Base-by-base conservation (phyloP, 371 early-diverging fungal species). In the Entomophthora muscae region DNA sequence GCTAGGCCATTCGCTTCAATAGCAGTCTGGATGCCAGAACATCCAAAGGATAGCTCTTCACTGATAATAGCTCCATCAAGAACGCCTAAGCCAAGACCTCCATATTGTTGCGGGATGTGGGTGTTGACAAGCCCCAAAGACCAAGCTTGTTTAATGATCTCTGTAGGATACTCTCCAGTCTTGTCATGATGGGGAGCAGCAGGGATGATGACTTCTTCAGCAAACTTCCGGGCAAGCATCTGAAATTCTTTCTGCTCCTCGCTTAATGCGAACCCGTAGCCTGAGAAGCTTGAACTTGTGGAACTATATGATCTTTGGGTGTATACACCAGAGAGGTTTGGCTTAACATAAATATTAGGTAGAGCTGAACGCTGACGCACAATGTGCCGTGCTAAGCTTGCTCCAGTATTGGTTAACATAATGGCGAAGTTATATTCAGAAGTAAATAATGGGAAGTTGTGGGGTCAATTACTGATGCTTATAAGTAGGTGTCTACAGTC, bases 31-130 rank as follows among this genome's bases (percentile, higher is more conserved):
- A 96, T 94, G 61, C 95, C 97, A 17, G 90, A 80, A 74, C 97
- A 96, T 12, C 97, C 97, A 68, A 81, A 95, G n/a, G 95, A 89
- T 52, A 96, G 69, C 70, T 93, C 96, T 73, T 97, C 95, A 84
- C 92, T 92, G 23, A 87, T 89, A 24, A 97, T 66, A 24, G 85
- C 83, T 68, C 89, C 91, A 54, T 89, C 90, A 53, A 93, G 78
- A 69, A 94, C 95, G 60, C 96, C 96, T 72, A 95, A 73, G 3
- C 85, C 83, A 13, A 92, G 76, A 64, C 97, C 97, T 51, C 95
- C 95, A 69, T 89, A 94, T 61, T 78, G 81, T 24, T 79, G 65
- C 31, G 93, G 92, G 58, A 96, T 79, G 73, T 96, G 95, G 1
- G 88, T 85, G 74, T 96, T 96, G 67, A 94, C 81, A 29, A 96